These are phyloP conservation scores for Basidiobolus heterosporus DNA, from an alignment of 371 early-diverging fungal genomes.

Conservation along the genomic window DNA sequence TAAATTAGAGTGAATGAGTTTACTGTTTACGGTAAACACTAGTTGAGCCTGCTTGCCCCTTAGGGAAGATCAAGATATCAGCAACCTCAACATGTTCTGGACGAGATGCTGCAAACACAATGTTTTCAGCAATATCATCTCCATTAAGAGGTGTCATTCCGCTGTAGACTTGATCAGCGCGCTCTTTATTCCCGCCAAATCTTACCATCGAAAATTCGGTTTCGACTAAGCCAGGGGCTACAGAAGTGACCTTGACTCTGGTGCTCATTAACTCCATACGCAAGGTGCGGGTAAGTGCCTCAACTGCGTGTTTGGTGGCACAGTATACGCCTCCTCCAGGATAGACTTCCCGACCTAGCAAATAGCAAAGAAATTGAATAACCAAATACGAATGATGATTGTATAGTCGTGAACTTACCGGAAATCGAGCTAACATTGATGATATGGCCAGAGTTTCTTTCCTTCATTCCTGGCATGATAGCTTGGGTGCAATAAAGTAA, in stretches of 20 bases:
- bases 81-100: conserved; percentile 72
- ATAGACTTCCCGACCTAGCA: conserved; percentile 35
- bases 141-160: conserved; percentile 17
- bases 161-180: conserved; percentile 61
- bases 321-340: conserved; percentile 75
- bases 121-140: conserved; percentile 23
- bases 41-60: conserved; percentile 57
- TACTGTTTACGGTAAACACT: conserved; percentile 11
- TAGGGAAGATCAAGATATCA: conserved; percentile 57
- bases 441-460: conserved; percentile 54
- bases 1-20: no score
- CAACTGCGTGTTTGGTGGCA: conserved; percentile 80
- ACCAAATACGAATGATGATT: conserved; percentile 7
- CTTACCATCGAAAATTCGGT: conserved; percentile 83
- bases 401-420: conserved; percentile 31
- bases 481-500: conserved; percentile 65
- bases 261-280: conserved; percentile 63
- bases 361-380: neutral
- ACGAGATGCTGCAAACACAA: conserved; percentile 68
- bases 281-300: conserved; percentile 62
- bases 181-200: conserved; percentile 61
- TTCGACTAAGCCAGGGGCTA: conserved; percentile 69
- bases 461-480: conserved; percentile 68
- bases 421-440: conserved; percentile 79
- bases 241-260: conserved; percentile 54